Evolutionary conservation across 2,329 filamentous ascomycete species (phyloP).

Genomic region (Annulohypoxylon truncatum): DNA sequence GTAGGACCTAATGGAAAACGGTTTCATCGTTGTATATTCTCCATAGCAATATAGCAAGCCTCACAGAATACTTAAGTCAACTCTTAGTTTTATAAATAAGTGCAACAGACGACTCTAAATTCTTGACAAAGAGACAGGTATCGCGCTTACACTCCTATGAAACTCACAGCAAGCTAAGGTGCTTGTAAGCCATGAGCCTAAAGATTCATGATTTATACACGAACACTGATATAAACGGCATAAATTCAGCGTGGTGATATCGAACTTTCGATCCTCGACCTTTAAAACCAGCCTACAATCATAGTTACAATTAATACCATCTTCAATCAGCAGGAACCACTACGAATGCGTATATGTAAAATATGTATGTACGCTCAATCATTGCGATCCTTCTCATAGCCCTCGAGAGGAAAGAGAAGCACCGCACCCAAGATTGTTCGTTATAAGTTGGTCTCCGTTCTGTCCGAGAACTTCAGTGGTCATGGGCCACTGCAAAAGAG

Average conservation of each 20-base stretch:
- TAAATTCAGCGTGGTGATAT: background rate
- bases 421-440: conserved; percentile 71
- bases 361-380: conserved; percentile 65
- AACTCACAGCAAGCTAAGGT: background rate
- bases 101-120: background rate
- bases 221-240: background rate
- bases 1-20: no score
- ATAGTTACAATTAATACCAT: no score
- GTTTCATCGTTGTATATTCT: background rate
- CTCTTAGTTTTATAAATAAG: no score
- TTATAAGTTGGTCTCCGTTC: conserved; percentile 64
- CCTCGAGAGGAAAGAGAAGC: conserved; percentile 58
- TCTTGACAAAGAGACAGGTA: background rate
- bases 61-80: background rate
- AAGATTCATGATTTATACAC: background rate
- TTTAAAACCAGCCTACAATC: background rate
- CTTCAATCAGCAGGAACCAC: background rate
- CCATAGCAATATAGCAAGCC: background rate
- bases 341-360: background rate
- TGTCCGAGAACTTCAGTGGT: conserved; percentile 61
- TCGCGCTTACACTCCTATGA: background rate
- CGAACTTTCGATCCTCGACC: background rate
- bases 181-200: background rate
- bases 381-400: conserved; percentile 68
- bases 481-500: conserved; percentile 58